These are phyloP conservation scores for Aegle marmelos DNA, from an alignment of 345 rosid species.

Conservation along the genomic window DNA sequence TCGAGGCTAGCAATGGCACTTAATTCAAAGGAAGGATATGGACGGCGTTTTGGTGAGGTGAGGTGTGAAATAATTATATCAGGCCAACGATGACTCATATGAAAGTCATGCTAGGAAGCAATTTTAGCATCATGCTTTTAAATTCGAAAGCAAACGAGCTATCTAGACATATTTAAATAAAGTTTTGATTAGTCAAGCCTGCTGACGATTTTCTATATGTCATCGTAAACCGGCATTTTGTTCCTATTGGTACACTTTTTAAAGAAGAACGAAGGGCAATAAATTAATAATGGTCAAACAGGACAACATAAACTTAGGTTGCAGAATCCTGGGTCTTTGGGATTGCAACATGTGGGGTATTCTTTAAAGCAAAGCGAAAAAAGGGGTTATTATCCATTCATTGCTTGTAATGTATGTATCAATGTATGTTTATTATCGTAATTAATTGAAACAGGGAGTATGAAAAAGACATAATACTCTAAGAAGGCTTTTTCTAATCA, in stretches of 20 bases:
- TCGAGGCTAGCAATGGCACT: not conserved
- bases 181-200: not conserved
- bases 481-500: not conserved
- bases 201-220: not conserved
- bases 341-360: not conserved
- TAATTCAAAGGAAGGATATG: not conserved
- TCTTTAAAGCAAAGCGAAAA: no score
- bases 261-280: not conserved
- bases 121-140: not conserved
- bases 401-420: no score
- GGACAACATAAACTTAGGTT: not conserved
- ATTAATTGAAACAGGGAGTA: no score
- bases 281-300: not conserved
- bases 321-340: not conserved
- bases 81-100: not conserved
- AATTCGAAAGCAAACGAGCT: not conserved
- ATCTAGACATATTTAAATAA: not conserved
- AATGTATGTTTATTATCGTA: no score
- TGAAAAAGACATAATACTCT: no score
- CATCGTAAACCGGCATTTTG: not conserved
- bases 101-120: not conserved
- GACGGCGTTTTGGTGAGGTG: not conserved
- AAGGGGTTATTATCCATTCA: no score
- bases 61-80: not conserved
- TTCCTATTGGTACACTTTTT: not conserved